Evolutionary conservation across 2,329 filamentous ascomycete genomes (phyloP), one percentile per base, ranked within the genome.

Genomic region (Neofusicoccum parvum): DNA sequence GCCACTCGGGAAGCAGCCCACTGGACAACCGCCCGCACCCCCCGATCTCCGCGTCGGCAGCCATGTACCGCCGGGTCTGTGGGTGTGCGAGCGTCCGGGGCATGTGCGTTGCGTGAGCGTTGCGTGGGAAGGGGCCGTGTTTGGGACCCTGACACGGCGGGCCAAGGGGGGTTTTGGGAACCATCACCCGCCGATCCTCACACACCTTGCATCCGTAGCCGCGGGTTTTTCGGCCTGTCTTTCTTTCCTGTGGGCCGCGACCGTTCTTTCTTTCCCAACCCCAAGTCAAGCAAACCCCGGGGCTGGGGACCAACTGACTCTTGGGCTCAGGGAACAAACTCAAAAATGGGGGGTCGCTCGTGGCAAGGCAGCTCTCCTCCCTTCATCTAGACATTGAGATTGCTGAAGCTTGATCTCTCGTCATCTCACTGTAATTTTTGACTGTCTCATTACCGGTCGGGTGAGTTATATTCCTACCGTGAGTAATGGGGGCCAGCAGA

Each of bases 41-140:
- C 50, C 50, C 41, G 56, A 60, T 48, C 56, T 60, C 56, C 56
- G 43, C 56, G 43, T 23, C 56, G 56, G 56, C 56, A 60, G 41
- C 56, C 56, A 20, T 48, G 43, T 60, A 36, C 41, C 56, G 41
- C 39, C 43, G 15, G 56, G 56, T 46, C 54, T 43, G 54, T 59
- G 54, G 11, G 39, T 7, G 27, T 32, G 27, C 27, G 27, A 32
- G 27, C 27, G 27, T 32, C 27, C 6, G 27, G 27, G 27, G 27
- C 27, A 32, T 32, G 27, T 7, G 27, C 27, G 32, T 45, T 45
- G 34, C 54, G 39, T 59, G 23, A 32, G 39, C 54, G 54, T 37
- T 37, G 20, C 39, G 56, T 23, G 39, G 23, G 56, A 37, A 48
- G 41, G 56, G 56, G 56, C 56, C 56, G 17, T 49, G 56, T 60